phyloP scores from a whole-genome alignment of 768 basidiomycete genomes.

The Neoboletus magnificus region DNA sequence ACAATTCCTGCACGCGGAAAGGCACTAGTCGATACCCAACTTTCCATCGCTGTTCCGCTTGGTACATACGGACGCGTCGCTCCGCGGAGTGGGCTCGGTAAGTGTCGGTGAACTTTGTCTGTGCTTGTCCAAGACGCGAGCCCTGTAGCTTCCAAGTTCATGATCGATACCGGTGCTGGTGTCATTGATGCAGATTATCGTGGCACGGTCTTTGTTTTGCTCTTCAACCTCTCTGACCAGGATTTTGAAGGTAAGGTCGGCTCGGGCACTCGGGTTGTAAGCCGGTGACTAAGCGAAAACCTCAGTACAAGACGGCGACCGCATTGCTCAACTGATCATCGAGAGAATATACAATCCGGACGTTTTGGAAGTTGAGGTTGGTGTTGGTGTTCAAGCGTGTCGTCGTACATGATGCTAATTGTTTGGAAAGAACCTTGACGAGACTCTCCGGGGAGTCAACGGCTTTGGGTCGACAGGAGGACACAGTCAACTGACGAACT shows the following conservation, averaged over 20 bases:
- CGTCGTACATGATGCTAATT: neutral
- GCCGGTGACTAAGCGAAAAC: neutral
- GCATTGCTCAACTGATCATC: constrained; percentile 93
- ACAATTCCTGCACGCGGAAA: constrained; percentile 86
- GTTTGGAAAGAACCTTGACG: constrained; percentile 66
- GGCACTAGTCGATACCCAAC: constrained; percentile 85
- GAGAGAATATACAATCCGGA: constrained; percentile 88
- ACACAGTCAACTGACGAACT: constrained; percentile 45
- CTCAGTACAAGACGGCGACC: constrained; percentile 86
- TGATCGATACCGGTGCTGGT: constrained; percentile 97
- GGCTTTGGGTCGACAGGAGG: constrained; percentile 98
- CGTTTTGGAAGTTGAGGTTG: constrained; percentile 79
- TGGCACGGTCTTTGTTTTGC: constrained; percentile 83
- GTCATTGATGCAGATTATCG: constrained; percentile 97
- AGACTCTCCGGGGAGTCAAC: constrained; percentile 76
- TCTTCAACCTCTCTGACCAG: constrained; percentile 88
- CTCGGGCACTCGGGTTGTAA: neutral
- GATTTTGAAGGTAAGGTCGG: constrained; percentile 73
- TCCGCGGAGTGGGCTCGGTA: constrained; percentile 92
- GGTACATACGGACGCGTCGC: constrained; percentile 98
- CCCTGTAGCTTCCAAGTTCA: constrained; percentile 83
- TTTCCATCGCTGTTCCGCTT: constrained; percentile 89
- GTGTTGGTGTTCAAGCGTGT: neutral
- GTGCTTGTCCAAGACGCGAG: neutral
- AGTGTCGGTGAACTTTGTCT: constrained; percentile 23